phyloP scores from a whole-genome alignment of 2,329 filamentous ascomycete species.

The Monosporascus cannonballus region DNA sequence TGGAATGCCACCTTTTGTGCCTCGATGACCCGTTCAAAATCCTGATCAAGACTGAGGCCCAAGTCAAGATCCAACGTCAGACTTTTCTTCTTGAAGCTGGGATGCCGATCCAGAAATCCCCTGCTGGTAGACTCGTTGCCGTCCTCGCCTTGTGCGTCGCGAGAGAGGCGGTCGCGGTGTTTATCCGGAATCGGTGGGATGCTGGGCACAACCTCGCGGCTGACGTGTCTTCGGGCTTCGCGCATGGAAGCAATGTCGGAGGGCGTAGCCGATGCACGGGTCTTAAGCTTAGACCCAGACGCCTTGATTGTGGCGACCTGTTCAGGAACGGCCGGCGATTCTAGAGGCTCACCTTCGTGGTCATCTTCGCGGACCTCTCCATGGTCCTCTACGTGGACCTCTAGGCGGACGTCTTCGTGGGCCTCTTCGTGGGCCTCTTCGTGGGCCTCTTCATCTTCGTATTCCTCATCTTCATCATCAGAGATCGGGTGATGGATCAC shows the following conservation, averaged over 20 bases:
- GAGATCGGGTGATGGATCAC: conserved; percentile 74
- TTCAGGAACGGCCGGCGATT: conserved; percentile 68
- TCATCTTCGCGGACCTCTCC: too few relatives aligned
- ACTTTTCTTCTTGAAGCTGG: conserved; percentile 75
- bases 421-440: conserved; percentile 15
- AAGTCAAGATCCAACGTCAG: conserved; percentile 77
- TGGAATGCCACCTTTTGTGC: conserved; percentile 82
- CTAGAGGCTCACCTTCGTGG: conserved; percentile 28
- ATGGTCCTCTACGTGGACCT: too few relatives aligned
- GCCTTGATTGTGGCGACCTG: conserved; percentile 78
- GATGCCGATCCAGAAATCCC: conserved; percentile 52
- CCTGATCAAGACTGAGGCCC: conserved; percentile 79
- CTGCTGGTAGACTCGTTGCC: conserved; percentile 29
- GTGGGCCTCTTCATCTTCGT: conserved; percentile 19
- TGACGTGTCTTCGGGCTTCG: conserved; percentile 77
- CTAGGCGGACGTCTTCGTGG: too few relatives aligned
- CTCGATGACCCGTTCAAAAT: conserved; percentile 93
- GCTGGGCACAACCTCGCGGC: conserved; percentile 56
- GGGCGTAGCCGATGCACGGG: conserved; percentile 79
- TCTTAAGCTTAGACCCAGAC: conserved; percentile 80
- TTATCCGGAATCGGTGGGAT: conserved; percentile 57
- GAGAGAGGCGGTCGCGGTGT: conserved; percentile 50
- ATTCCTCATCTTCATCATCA: conserved; percentile 32
- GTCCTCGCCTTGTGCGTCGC: conserved; percentile 36
- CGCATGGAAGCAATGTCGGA: conserved; percentile 81